phyloP scores from a whole-genome alignment of 495 filamentous ascomycete genomes.

The Xylaria flabelliformis region DNA sequence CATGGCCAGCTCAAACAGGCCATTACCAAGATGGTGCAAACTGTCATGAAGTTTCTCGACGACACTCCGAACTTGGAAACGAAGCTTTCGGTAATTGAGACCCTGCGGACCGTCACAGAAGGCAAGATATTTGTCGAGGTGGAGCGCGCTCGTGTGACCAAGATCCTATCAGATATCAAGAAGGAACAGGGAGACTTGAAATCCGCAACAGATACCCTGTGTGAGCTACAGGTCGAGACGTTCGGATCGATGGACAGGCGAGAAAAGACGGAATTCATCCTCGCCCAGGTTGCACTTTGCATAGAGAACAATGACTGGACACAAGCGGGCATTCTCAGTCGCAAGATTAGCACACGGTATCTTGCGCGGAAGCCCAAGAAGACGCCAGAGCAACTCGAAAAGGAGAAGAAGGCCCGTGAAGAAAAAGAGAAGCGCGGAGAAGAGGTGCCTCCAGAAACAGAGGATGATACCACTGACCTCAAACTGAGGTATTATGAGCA shows the following conservation, averaged over 20 bases:
- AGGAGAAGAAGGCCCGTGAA: constrained; percentile 83
- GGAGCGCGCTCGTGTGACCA: constrained; percentile 92
- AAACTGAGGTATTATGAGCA: constrained; percentile 97
- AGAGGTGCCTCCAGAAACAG: constrained; percentile 74
- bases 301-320: constrained; percentile 97
- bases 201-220: constrained; percentile 88
- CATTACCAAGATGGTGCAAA: constrained; percentile 98
- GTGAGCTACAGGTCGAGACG: constrained; percentile 97
- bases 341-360: constrained; percentile 96
- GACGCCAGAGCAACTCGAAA: constrained; percentile 82
- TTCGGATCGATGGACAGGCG: constrained; percentile 97
- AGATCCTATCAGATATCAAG: constrained; percentile 95
- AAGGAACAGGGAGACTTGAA: constrained; percentile 90
- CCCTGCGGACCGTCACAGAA: constrained; percentile 93
- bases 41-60: constrained; percentile 90
- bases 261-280: constrained; percentile 98
- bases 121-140: constrained; percentile 99
- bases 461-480: constrained; percentile 93
- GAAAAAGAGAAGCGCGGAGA: constrained; percentile 79
- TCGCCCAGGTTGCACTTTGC: constrained; percentile 92
- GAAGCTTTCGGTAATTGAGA: constrained; percentile 93
- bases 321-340: constrained; percentile 89
- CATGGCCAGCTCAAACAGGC: constrained; percentile 99
- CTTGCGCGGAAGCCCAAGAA: constrained; percentile 89
- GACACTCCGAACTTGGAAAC: constrained; percentile 76